phyloP scores from a whole-genome alignment of 176 grass and related monocot species.

The Cymbopogon citratus region DNA sequence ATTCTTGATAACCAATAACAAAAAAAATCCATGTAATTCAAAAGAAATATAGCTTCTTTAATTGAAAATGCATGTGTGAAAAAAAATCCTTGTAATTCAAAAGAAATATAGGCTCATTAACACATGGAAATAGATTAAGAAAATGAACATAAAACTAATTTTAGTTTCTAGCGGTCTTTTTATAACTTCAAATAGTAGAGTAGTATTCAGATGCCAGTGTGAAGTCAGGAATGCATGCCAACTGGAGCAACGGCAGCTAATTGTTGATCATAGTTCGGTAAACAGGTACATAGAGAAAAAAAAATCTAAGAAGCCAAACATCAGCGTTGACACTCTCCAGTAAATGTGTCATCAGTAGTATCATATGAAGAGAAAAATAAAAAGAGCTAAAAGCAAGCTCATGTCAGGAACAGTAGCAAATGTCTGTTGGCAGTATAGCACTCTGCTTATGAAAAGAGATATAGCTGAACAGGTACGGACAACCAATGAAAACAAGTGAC shows the following conservation, averaged over 20 bases:
- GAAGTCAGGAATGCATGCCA: not conserved
- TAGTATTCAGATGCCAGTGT: not conserved
- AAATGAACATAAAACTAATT: not conserved
- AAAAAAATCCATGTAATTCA: not conserved
- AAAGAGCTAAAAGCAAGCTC: not conserved
- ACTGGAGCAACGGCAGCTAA: not conserved
- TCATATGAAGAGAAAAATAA: not conserved
- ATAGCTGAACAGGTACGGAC: not conserved
- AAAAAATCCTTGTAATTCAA: too few species aligned
- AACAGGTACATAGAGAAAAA: not conserved
- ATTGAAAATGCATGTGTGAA: too few species aligned
- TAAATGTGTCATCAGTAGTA: not conserved
- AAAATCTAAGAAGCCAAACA: not conserved
- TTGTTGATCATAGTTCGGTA: not conserved
- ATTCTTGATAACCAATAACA: not conserved
- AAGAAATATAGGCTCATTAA: too few species aligned
- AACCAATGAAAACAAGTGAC: not conserved
- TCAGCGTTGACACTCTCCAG: not conserved
- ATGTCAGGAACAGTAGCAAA: constrained; percentile 15
- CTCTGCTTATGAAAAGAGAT: not conserved
- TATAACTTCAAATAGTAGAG: not conserved
- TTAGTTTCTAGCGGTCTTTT: not conserved
- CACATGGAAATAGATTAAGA: too few species aligned
- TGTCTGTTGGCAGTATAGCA: not conserved
- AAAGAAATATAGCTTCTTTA: not conserved